phyloP scores from a whole-genome alignment of 768 basidiomycete genomes.

The Pleurotus ostreatus region DNA sequence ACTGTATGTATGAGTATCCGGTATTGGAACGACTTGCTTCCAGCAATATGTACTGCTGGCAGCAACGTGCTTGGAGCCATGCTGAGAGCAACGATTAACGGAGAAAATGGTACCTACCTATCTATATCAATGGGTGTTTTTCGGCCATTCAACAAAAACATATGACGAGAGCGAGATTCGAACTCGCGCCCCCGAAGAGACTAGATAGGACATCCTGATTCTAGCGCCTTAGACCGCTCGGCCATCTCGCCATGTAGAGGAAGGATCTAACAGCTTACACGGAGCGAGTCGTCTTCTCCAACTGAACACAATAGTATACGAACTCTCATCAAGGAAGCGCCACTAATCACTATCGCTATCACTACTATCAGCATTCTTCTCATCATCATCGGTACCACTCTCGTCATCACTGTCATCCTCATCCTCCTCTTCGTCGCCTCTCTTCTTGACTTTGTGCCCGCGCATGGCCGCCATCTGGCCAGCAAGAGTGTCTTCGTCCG shows the following conservation, averaged over 20 bases:
- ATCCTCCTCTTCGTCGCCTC: conserved; percentile 33
- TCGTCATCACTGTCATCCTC: conserved; percentile 42
- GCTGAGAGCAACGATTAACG: no score
- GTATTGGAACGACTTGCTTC: no score
- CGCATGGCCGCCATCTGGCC: conserved; percentile 98
- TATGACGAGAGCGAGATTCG: conserved; percentile 15
- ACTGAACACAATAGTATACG: no score
- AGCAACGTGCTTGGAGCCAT: no score
- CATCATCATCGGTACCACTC: conserved; percentile 46
- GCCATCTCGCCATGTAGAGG: conserved; percentile 50
- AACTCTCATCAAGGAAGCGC: no score
- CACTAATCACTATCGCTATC: conserved; percentile 48
- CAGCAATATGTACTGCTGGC: no score
- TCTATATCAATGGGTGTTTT: no score
- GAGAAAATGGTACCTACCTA: no score
- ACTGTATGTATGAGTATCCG: no score
- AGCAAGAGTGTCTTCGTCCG: conserved; percentile 93
- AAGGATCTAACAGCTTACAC: no score
- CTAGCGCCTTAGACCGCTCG: conserved; percentile 71
- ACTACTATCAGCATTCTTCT: conserved; percentile 50
- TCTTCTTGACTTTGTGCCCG: conserved; percentile 79
- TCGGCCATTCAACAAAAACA: no score
- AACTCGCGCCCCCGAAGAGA: conserved; percentile 16
- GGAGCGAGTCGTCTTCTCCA: no score
- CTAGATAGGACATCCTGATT: conserved; percentile 13